Evolutionary conservation across 495 filamentous ascomycete genomes (phyloP).

Genomic region (Penicillium longicatenatum): DNA sequence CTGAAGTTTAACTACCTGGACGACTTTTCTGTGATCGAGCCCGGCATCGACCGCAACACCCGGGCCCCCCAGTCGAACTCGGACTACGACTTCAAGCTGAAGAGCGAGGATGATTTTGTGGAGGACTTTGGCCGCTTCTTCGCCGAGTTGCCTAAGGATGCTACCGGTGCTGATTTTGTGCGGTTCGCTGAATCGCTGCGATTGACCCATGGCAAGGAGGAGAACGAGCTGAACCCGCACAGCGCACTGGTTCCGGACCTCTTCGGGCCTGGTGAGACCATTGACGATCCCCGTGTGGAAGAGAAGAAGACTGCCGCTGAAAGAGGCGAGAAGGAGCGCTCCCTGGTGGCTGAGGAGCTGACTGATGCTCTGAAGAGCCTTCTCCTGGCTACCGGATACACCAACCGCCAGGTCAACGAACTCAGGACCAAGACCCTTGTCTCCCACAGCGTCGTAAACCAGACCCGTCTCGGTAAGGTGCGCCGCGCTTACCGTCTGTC

Average conservation of each 20-base stretch:
- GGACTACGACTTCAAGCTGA: slow-evolving; percentile 62
- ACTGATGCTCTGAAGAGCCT: slow-evolving; percentile 59
- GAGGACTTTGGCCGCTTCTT: slow-evolving; percentile 60
- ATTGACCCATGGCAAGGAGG: slow-evolving; percentile 54
- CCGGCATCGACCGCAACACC: slow-evolving; percentile 69
- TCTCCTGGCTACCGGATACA: slow-evolving; percentile 70
- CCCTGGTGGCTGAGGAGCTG: slow-evolving; percentile 42
- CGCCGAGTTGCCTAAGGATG: slow-evolving; percentile 51
- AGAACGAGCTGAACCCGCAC: slow-evolving; percentile 49
- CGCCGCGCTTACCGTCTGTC: slow-evolving; percentile 65
- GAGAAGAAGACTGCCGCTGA: slow-evolving; percentile 37
- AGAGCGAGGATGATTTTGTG: slow-evolving; percentile 58
- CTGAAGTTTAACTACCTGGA: slow-evolving; percentile 77
- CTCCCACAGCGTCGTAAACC: slow-evolving; percentile 74
- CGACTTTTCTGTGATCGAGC: slow-evolving; percentile 77
- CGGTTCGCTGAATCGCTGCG: slow-evolving; percentile 49
- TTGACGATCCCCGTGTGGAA: slow-evolving; percentile 33
- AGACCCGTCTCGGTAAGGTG: slow-evolving; percentile 96
- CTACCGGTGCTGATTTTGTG: slow-evolving; percentile 43
- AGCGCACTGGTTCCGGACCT: slow-evolving; percentile 50
- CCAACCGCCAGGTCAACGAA: slow-evolving; percentile 51
- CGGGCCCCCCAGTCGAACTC: slow-evolving; percentile 54
- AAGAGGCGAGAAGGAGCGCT: slow-evolving; percentile 35
- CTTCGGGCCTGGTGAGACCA: slow-evolving; percentile 46
- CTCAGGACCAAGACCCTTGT: slow-evolving; percentile 69